phyloP scores from a whole-genome alignment of 306 rosid genomes.

The Begonia peltatifolia region DNA sequence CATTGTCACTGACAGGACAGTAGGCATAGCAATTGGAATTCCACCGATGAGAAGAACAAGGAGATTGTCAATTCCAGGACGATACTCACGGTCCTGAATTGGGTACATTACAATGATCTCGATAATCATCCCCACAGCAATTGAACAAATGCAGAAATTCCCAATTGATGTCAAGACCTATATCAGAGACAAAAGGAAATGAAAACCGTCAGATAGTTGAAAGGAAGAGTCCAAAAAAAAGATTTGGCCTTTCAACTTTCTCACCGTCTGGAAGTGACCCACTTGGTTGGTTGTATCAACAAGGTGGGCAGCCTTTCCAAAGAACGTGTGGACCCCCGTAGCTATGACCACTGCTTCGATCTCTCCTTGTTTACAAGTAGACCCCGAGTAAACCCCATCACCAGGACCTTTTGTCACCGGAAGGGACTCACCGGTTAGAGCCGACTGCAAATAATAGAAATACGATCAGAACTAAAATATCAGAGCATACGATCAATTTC shows the following conservation, averaged over 20 bases:
- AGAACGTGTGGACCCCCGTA: slow-evolving; percentile 95
- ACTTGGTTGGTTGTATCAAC: slow-evolving; percentile 95
- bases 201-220: not conserved
- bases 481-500: no score
- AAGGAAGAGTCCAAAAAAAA: slow-evolving; percentile 2
- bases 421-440: slow-evolving; percentile 94
- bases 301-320: slow-evolving; percentile 98
- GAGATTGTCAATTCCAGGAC: slow-evolving; percentile 93
- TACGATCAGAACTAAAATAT: no score
- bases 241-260: not conserved
- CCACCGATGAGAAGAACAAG: slow-evolving; percentile 98
- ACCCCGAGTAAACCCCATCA: slow-evolving; percentile 96
- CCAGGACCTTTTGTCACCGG: slow-evolving; percentile 97
- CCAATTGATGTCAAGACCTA: slow-evolving; percentile 99
- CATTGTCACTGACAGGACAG: slow-evolving; percentile 96
- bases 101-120: slow-evolving; percentile 98
- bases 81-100: slow-evolving; percentile 74
- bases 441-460: slow-evolving; percentile 47
- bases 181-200: not conserved
- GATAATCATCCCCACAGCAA: slow-evolving; percentile 81
- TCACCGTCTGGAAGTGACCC: slow-evolving; percentile 95
- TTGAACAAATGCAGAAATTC: slow-evolving; percentile 95
- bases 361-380: slow-evolving; percentile 99
- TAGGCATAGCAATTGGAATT: slow-evolving; percentile 99
- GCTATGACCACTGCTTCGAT: slow-evolving; percentile 95